A percentile compares a stretch with the other conserved stretches of the same genome.
Conservation (phyloP, 2,329 filamentous ascomycete genomes). For the Fusarium musae region DNA sequence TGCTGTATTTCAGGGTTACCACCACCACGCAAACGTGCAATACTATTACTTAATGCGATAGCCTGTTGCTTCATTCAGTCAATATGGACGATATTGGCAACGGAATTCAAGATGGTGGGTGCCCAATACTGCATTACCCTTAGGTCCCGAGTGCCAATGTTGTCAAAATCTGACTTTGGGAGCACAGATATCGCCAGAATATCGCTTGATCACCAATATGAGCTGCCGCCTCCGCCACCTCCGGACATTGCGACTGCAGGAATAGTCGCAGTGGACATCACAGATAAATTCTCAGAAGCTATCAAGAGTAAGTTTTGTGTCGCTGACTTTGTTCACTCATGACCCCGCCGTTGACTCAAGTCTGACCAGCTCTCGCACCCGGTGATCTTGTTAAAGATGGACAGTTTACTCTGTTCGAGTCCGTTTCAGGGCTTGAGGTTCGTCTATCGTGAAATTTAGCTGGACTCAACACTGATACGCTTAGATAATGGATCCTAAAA, state of each 20-base stretch:
- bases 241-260: slow-evolving; percentile 59
- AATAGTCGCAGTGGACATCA: slow-evolving; percentile 68
- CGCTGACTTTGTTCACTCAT: slow-evolving; percentile 2
- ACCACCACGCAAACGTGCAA: not conserved
- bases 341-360: slow-evolving; percentile 39
- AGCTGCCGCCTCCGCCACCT: slow-evolving; percentile 48
- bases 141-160: slow-evolving; percentile 13
- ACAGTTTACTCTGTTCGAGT: slow-evolving; percentile 92
- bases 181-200: slow-evolving; percentile 55
- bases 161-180: slow-evolving; percentile 42
- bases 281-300: slow-evolving; percentile 64
- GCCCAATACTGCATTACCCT: slow-evolving; percentile 16
- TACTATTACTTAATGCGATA: slow-evolving; percentile 30
- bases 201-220: slow-evolving; percentile 51
- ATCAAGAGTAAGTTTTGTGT: slow-evolving; percentile 58
- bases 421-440: slow-evolving; percentile 86
- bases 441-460: slow-evolving; percentile 10
- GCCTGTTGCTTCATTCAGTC: slow-evolving; percentile 2
- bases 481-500: slow-evolving; percentile 98
- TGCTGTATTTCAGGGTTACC: not conserved
- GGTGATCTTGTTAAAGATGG: slow-evolving; percentile 95
- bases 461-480: not conserved
- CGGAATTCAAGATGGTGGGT: slow-evolving; percentile 51
- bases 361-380: slow-evolving; percentile 71
- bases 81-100: slow-evolving; percentile 52